These are phyloP conservation scores for Theileria equi DNA, from an alignment of 169 alveolate genomes.

Conservation along the genomic window DNA sequence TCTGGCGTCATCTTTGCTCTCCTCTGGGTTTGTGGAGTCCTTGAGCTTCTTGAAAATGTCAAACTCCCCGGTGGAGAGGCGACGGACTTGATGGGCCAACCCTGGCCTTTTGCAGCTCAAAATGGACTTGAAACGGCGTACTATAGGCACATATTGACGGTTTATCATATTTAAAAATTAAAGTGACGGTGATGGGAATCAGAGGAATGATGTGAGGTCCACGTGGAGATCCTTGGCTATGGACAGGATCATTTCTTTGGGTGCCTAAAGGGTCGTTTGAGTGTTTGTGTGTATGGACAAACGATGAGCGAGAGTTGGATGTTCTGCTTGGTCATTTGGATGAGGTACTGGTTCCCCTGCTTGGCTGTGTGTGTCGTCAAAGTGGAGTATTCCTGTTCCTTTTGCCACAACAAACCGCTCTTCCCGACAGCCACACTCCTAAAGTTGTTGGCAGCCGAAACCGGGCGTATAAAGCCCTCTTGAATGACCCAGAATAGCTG, in stretches of 20 bases:
- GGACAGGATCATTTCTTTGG: slow-evolving; percentile 30
- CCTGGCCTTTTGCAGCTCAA: too few relatives aligned
- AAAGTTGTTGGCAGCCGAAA: neutral
- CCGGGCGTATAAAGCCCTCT: slow-evolving; percentile 50
- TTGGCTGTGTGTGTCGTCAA: neutral
- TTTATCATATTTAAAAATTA: neutral
- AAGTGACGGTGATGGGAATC: neutral
- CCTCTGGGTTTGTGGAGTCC: slow-evolving; percentile 17
- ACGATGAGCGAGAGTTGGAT: slow-evolving; percentile 38
- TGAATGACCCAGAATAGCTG: slow-evolving; percentile 32
- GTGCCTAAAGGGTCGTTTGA: slow-evolving; percentile 1
- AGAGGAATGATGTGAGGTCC: too few relatives aligned
- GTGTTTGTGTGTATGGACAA: neutral
- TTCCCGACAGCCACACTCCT: slow-evolving; percentile 6
- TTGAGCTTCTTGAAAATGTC: slow-evolving; percentile 56
- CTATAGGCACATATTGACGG: neutral
- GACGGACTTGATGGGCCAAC: too few relatives aligned
- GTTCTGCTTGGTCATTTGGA: slow-evolving; percentile 6
- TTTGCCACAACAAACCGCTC: slow-evolving; percentile 28
- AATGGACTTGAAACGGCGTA: neutral
- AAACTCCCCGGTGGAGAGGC: slow-evolving; percentile 19
- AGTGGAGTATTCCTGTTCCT: neutral
- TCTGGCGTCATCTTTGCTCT: slow-evolving; percentile 13
- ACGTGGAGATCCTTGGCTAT: slow-evolving; percentile 13
- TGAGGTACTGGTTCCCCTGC: too few relatives aligned